Evolutionary conservation across 441 rosid species (phyloP).

Genomic region (Brassica balearica): DNA sequence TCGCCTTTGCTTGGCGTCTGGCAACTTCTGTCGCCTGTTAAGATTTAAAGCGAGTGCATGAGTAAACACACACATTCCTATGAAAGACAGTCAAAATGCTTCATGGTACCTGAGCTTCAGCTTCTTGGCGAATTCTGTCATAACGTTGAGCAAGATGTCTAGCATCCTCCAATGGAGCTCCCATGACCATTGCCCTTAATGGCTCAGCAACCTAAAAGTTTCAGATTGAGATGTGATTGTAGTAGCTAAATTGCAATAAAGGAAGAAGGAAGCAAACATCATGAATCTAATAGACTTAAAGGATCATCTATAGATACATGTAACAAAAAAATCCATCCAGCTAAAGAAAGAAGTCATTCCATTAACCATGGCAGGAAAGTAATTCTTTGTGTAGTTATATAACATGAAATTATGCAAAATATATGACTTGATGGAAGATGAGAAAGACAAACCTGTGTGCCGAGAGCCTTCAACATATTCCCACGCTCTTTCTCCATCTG

Average conservation of each 20-base stretch:
- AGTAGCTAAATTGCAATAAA: conserved; percentile 4
- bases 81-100: neutral
- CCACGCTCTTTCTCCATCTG: conserved; percentile 97
- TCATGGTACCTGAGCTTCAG: conserved; percentile 68
- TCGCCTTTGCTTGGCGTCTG: conserved; percentile 81
- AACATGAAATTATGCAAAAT: neutral
- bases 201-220: conserved; percentile 44
- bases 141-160: conserved; percentile 54
- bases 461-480: conserved; percentile 84
- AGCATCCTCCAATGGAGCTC: conserved; percentile 10
- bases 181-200: neutral
- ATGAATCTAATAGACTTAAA: neutral
- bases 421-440: conserved; percentile 9
- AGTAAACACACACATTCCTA: conserved; percentile 11
- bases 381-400: neutral
- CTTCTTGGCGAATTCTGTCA: conserved; percentile 93
- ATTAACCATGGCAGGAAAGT: neutral
- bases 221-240: conserved; percentile 17
- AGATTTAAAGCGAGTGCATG: conserved; percentile 44
- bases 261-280: neutral
- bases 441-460: conserved; percentile 2
- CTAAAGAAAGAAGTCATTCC: neutral
- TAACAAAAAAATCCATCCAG: neutral
- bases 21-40: conserved; percentile 93
- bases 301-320: neutral